Evolutionary conservation across 495 filamentous ascomycete species (phyloP), one percentile per base, ranked within the genome.

Genomic region (Saxophila tyrrhenica): DNA sequence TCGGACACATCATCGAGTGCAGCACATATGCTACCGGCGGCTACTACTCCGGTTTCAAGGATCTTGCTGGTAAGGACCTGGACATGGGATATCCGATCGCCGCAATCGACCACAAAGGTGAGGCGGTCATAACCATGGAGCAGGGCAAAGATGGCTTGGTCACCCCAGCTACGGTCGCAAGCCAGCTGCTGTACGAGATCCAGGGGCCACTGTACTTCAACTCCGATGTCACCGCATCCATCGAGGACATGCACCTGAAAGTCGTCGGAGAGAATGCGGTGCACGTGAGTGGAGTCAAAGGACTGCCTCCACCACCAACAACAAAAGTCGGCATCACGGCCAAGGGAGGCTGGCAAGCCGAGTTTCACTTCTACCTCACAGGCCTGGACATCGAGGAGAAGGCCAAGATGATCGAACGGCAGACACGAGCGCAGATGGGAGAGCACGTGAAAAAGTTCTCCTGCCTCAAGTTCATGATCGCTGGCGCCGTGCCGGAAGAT

Each of bases 321-420:
- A 65, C 61, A 15, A 61, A 64, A 52, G 41, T 64, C 16, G 63
- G 61, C 16, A 39, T 65, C 39, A 63, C 61, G 10, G 61, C 61
- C 11, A 43, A 47, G 16, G 63, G 63, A 9, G 63, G 63, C 44
- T 62, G 58, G 48, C 61, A 65, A 48, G 61, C 60, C 19, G 61
- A 65, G 54, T 45, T 70, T 7, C 61, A 53, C 56, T 16, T 52
- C 55, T 43, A 67, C 60, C 57, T 66, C 61, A 48, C 56, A 63
- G 11, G 67, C 25, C 60, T 70, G 19, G 64, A 66, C 51, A 60
- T 68, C 51, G 22, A 43, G 2, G 60, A 53, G 22, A 69, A 70
- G 57, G 58, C 63, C 1, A 60, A 64, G 17, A 62, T 63, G 57
- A 39, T 61, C 23, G 64, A 67, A 42, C 21, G 50, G 2, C 64